Evolutionary conservation across 768 basidiomycete genomes (phyloP), one percentile per base, ranked within the genome.

Genomic region (Cystofilobasidium ferigula): DNA sequence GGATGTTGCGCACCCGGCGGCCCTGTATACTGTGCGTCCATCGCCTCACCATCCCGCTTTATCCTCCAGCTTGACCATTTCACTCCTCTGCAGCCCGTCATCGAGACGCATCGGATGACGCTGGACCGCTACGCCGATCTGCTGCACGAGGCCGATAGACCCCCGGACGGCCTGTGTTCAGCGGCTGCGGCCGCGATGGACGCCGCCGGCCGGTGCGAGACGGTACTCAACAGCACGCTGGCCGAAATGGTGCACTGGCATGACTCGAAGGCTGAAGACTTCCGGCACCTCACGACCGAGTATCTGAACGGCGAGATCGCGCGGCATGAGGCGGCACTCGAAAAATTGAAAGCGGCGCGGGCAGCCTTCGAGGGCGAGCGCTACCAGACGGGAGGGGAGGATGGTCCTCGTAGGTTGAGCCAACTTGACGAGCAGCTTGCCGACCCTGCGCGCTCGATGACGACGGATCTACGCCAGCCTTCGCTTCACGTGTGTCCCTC

Each of bases 201-300:
- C 26, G 40, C 85, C 69, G 83, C 84, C 2, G 80, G 83, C 3
- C 82, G 89, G 24, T 90, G 87, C 73, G 89, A 93, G 76, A 91
- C 89, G 0, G 87, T 90, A 9, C 77, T 93, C 32, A 91, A 92
- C 74, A 84, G 84, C 12, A 90, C 89, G 1, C 85, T 89, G 84
- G 87, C 57, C 38, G 64, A 65, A 38, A 65, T 47, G 0, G 28
- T 35, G 4, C 47, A 65, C 34, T 65, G 60, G 32, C 64, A 67
- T 38, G 64, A 67, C 43, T 42, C 64, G 1, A 67, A 67, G 35
- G 26, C 20, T 6, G 59, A 53, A n/a, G 64, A 67, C 59, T 61
- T 61, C 22, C 28, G 35, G 13, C 3, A 1, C 20, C 64, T 67
- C 42, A 61, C 59, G 35, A 36, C n/a, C 0, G 10, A n/a, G 18